Evolutionary conservation across 2,329 filamentous ascomycete species (phyloP).

Genomic region (Paecilomyces formosus): DNA sequence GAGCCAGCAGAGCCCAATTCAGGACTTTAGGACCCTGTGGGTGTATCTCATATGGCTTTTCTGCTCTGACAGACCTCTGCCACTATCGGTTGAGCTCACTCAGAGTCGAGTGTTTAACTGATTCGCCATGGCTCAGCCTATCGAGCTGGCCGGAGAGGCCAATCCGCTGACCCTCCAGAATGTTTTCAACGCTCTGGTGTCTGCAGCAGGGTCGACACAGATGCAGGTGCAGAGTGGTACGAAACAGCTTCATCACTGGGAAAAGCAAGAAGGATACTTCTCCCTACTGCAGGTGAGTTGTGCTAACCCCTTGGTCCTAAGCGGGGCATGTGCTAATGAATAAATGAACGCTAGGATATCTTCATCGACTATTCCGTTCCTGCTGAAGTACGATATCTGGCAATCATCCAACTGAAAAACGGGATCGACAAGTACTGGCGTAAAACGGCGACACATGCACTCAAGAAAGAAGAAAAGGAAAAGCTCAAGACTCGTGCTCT

Average conservation of each 20-base stretch:
- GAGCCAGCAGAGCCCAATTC: background rate
- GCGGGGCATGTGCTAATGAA: background rate
- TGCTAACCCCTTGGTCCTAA: background rate
- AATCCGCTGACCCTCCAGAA: slow-evolving; percentile 59
- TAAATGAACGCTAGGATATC: slow-evolving; percentile 49
- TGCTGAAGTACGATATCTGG: slow-evolving; percentile 73
- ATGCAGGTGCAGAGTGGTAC: slow-evolving; percentile 59
- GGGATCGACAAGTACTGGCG: slow-evolving; percentile 95
- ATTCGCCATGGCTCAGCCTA: slow-evolving; percentile 56
- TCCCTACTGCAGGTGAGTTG: slow-evolving; percentile 56
- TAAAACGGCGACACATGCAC: slow-evolving; percentile 61
- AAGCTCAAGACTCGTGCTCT: slow-evolving; percentile 69
- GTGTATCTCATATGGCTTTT: background rate
- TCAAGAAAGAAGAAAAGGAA: slow-evolving; percentile 64
- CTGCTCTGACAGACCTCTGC: background rate
- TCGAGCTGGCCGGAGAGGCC: slow-evolving; percentile 77
- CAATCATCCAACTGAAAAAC: slow-evolving; percentile 92
- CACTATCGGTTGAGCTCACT: background rate
- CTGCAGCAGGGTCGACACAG: slow-evolving; percentile 56
- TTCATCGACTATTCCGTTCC: slow-evolving; percentile 76
- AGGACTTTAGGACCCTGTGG: background rate
- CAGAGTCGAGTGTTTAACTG: background rate
- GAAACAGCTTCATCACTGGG: slow-evolving; percentile 66
- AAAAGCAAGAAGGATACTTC: slow-evolving; percentile 59
- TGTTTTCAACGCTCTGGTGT: slow-evolving; percentile 57